A percentile compares a stretch with the other conserved stretches of the same genome.
phyloP scores from a whole-genome alignment of 352 stramenopile genomes.

The Peronospora belbahrii region DNA sequence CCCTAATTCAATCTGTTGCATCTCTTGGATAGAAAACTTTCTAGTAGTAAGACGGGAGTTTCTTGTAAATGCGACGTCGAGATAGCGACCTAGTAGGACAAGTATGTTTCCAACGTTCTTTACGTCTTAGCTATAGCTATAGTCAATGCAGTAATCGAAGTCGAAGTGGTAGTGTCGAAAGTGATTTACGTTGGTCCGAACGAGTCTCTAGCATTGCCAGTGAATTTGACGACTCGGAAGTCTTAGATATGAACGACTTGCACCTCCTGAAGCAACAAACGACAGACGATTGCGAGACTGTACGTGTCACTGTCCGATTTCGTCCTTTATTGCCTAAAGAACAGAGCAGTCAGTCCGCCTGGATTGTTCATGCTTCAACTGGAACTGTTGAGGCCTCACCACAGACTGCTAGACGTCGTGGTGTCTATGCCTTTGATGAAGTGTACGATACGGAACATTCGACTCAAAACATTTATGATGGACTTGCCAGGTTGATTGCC shows the following conservation, averaged over 20 bases:
- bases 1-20: too few species aligned
- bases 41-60: too few species aligned
- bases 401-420: conserved; percentile 13
- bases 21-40: too few species aligned
- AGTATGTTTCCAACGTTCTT: conserved; percentile 2
- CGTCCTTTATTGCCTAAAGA: conserved; percentile 27
- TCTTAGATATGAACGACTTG: conserved; percentile 31
- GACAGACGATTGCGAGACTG: conserved; percentile 18
- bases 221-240: conserved; percentile 25
- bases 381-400: conserved; percentile 24
- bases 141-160: conserved; percentile 30
- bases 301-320: conserved; percentile 37
- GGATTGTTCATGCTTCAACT: conserved; percentile 28
- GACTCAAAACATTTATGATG: conserved; percentile 56
- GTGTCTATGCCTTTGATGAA: conserved; percentile 45
- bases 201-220: conserved; percentile 15
- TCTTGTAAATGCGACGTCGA: conserved; percentile 26
- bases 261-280: conserved; percentile 20
- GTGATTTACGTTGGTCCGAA: conserved; percentile 16
- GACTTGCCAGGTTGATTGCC: conserved; percentile 50
- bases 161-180: conserved; percentile 29
- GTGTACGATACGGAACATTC: conserved; percentile 40
- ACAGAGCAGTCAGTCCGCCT: conserved; percentile 23
- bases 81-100: conserved; percentile 23
- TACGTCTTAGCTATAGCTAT: conserved; percentile 26